Evolutionary conservation across 805 yeast species (phyloP), one percentile per base, ranked within the genome.

Genomic region (Isabelozyma pseudorhagii): DNA sequence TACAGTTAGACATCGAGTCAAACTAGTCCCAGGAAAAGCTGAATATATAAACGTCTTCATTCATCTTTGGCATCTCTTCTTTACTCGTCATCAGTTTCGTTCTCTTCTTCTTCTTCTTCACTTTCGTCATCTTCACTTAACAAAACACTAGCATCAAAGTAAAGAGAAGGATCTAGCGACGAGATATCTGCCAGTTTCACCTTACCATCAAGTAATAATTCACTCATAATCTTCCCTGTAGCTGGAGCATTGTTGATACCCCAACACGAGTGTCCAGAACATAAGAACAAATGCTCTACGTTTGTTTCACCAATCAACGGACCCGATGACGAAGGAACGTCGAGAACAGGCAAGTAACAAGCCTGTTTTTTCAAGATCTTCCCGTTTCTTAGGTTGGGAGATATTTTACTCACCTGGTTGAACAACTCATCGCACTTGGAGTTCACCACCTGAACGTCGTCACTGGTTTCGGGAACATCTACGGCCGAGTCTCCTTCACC

Each of bases 191-290:
- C 94, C 51, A 89, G 81, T 38, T 69, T 75, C 8, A 87, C 86
- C 55, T 81, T 82, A 10, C 97, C 98, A 46, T 93, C 97, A 42
- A 93, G 67, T 43, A 93, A 67, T 48, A 93, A 61, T 69, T 93
- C 98, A 54, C 96, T 84, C 84, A 93, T 79, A 38, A 94, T 78
- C 62, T 89, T 83, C n/a, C 99, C 99, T 0, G 97, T 92, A 4
- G 88, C 97, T 0, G 97, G 97, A 0, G 97, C 97, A 67, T 94
- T 93, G 71, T 93, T 94, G 54, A 93, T 94, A 18, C 99, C 99
- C 99, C 99, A 93, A 70, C 98, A 94, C 13, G 97, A 87, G 68
- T 93, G 99, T 0, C 98, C 99, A 13, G 93, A 82, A 2, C 97
- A 97, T 49, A 93, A 67, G 58, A 74, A 87, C 52, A 93, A 72